Conservation (phyloP, 495 filamentous ascomycete genomes). For the Friedmanniomyces endolithicus region DNA sequence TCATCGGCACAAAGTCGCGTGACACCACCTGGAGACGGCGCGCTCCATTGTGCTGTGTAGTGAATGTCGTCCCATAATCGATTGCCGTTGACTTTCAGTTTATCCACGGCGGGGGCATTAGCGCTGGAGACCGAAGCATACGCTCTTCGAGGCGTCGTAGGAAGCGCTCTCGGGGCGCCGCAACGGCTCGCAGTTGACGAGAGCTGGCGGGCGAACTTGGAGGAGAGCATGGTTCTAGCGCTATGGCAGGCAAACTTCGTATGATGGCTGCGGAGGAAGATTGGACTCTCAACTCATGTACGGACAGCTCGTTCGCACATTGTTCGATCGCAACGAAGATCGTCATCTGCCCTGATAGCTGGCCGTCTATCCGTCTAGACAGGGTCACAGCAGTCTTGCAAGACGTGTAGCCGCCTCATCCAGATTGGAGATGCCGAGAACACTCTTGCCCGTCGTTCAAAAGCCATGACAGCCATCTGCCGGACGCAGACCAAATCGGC, state of each 20-base stretch:
- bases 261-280: too few species aligned
- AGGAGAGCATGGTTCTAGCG: background rate
- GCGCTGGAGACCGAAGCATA: background rate
- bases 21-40: constrained; percentile 11
- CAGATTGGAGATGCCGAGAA: too few species aligned
- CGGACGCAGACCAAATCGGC: too few species aligned
- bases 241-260: background rate
- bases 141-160: background rate
- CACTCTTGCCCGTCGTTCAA: too few species aligned
- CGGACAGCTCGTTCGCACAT: too few species aligned
- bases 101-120: background rate
- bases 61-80: constrained; percentile 14
- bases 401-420: too few species aligned
- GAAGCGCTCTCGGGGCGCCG: background rate
- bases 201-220: background rate
- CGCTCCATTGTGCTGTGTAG: constrained; percentile 17
- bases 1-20: constrained; percentile 8
- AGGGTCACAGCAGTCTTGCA: too few species aligned
- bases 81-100: background rate
- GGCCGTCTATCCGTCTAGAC: too few species aligned
- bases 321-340: too few species aligned
- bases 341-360: too few species aligned
- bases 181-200: background rate
- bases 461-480: too few species aligned
- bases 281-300: too few species aligned